Base-by-base conservation (phyloP, 345 rosid genomes). In the Brassica juncea region DNA sequence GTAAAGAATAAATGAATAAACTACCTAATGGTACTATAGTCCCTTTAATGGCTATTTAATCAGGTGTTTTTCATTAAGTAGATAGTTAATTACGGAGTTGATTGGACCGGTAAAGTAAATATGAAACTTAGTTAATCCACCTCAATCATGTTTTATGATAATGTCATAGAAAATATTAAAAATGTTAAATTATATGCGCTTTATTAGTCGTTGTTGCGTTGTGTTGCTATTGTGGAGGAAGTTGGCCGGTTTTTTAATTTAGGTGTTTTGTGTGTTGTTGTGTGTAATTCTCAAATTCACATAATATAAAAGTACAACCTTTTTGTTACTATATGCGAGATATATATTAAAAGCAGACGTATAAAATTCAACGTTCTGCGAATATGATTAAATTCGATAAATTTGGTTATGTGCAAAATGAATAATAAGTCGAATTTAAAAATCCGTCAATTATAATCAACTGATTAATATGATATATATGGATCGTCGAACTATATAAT, bases 211-310 rank as follows among this genome's bases (percentile, higher is more conserved):
- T 62, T 82, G 81, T 77, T 82, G 74, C 81, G 73, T 77, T 74
- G 55, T 82, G 87, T 70, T 82, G 88, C 85, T 81, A 73, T 87
- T 78, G 79, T 83, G 88, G 88, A 84, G 86, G 85, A 77, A 80
- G 90, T 83, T 88, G 87, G 72, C 57, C 59, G 21, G 89, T 82
- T 82, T 82, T 77, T 86, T 87, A 85, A 88, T 60, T 7, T 32
- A 21, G 30, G 5, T 37, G 31, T 66, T 39, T 61, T 10, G 16
- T 12, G 39, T 63, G 58, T 64, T 72, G 73, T 44, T 79, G 47
- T 57, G 73, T 72, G 77, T 79, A 79, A 11, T 69, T 61, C 16
- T 80, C 77, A 70, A 25, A 63, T 70, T 70, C 81, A 52, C 7
- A 63, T 52, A 23, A 63, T 21, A 3, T 66, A 52, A 52, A 32